Conservation (phyloP, 257 asterid species). For the Solanum piurae region DNA sequence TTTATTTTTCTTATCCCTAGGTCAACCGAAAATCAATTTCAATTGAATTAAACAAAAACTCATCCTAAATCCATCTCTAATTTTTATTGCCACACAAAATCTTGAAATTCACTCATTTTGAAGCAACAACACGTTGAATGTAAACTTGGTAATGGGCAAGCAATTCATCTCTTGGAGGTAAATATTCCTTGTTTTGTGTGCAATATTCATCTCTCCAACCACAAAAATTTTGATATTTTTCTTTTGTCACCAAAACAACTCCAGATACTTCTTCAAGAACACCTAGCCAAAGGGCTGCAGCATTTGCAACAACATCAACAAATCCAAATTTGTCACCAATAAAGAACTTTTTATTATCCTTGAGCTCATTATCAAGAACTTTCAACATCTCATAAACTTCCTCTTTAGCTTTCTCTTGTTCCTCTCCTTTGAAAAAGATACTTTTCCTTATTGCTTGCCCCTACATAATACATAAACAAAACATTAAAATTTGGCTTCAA, state of each 20-base stretch:
- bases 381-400: background rate
- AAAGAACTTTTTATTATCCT: background rate
- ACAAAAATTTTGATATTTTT: background rate
- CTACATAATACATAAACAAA: background rate
- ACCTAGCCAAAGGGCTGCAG: background rate
- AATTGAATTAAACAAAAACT: background rate
- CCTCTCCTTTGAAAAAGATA: background rate
- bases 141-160: background rate
- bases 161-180: background rate
- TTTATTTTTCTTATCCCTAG: too few relatives aligned
- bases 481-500: too few relatives aligned
- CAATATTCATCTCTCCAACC: background rate
- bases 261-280: background rate
- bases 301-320: background rate
- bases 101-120: background rate
- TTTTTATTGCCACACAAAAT: background rate
- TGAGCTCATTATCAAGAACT: background rate
- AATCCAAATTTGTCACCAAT: background rate
- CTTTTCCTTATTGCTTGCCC: background rate
- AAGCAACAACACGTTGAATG: background rate
- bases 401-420: background rate
- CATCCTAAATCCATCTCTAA: background rate
- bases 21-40: too few relatives aligned
- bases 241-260: background rate
- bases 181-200: background rate